Evolutionary conservation across 768 basidiomycete genomes (phyloP).

Genomic region (Daedalea quercina): DNA sequence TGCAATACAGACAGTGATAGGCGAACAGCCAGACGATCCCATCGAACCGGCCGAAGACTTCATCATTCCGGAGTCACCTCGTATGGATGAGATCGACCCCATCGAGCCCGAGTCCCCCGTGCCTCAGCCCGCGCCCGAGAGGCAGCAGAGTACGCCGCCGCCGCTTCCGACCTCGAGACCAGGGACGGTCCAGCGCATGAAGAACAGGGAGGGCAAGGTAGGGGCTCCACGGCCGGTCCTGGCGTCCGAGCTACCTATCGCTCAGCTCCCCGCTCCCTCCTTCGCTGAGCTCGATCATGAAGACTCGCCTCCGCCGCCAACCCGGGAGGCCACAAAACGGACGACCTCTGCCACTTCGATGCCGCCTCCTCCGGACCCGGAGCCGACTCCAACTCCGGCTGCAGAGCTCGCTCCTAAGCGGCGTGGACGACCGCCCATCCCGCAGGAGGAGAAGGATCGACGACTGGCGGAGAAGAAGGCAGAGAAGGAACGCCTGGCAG

Average conservation of each 20-base stretch:
- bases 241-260: neutral
- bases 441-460: constrained; percentile 19
- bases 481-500: constrained; percentile 10
- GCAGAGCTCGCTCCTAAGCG: constrained; percentile 10
- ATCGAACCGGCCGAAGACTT: constrained; percentile 38
- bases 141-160: constrained; percentile 2
- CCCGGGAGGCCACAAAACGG: neutral
- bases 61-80: constrained; percentile 11
- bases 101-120: constrained; percentile 20
- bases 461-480: constrained; percentile 18
- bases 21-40: constrained; percentile 25
- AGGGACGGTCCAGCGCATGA: constrained; percentile 36
- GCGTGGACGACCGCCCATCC: constrained; percentile 14
- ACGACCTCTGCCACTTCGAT: neutral
- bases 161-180: constrained; percentile 19
- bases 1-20: constrained; percentile 14
- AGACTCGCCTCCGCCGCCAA: neutral
- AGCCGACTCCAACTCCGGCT: neutral
- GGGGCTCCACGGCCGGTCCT: neutral
- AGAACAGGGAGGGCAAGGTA: constrained; percentile 30
- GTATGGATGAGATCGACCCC: constrained; percentile 19
- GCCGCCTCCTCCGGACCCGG: constrained; percentile 4
- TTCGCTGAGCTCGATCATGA: neutral
- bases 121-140: neutral
- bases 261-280: neutral